phyloP scores from a whole-genome alignment of 2,329 filamentous ascomycete species.

The Didymellaceae sp. region DNA sequence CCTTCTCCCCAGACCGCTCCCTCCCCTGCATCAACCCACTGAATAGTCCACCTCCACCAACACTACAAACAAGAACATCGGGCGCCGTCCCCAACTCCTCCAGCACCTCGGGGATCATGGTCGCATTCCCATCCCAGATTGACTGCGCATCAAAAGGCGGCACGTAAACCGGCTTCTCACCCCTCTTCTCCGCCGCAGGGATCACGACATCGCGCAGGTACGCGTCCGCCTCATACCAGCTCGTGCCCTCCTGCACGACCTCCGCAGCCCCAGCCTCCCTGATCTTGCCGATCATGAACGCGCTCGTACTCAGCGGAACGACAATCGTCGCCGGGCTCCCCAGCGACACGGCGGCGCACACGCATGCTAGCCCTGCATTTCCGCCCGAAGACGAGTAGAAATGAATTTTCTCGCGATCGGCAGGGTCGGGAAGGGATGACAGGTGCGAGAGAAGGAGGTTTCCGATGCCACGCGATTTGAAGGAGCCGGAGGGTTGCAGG shows the following conservation, averaged over 20 bases:
- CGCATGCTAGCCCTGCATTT: slow-evolving; percentile 81
- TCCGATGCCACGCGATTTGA: slow-evolving; percentile 78
- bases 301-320: slow-evolving; percentile 68
- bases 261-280: slow-evolving; percentile 66
- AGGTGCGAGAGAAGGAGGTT: slow-evolving; percentile 65
- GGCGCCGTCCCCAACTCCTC: slow-evolving; percentile 53
- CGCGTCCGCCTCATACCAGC: slow-evolving; percentile 71
- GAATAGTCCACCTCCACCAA: slow-evolving; percentile 79
- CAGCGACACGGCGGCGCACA: slow-evolving; percentile 70
- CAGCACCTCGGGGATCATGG: slow-evolving; percentile 59
- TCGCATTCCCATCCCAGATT: slow-evolving; percentile 69
- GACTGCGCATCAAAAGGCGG: slow-evolving; percentile 70
- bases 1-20: slow-evolving; percentile 4
- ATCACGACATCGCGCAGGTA: slow-evolving; percentile 67
- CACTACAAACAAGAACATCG: slow-evolving; percentile 74
- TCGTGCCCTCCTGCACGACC: slow-evolving; percentile 70
- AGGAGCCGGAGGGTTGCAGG: slow-evolving; percentile 79
- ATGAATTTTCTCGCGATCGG: slow-evolving; percentile 52
- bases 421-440: slow-evolving; percentile 29
- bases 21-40: slow-evolving; percentile 68
- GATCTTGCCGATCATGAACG: slow-evolving; percentile 73
- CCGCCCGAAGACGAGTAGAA: slow-evolving; percentile 81
- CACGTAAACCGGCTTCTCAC: slow-evolving; percentile 60
- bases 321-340: slow-evolving; percentile 72
- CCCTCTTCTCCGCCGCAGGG: slow-evolving; percentile 18